A percentile compares a stretch with the other conserved stretches of the same genome.
Evolutionary conservation across 164 flowering plant genomes (phyloP).

Genomic region (Stephania yunnanensis): DNA sequence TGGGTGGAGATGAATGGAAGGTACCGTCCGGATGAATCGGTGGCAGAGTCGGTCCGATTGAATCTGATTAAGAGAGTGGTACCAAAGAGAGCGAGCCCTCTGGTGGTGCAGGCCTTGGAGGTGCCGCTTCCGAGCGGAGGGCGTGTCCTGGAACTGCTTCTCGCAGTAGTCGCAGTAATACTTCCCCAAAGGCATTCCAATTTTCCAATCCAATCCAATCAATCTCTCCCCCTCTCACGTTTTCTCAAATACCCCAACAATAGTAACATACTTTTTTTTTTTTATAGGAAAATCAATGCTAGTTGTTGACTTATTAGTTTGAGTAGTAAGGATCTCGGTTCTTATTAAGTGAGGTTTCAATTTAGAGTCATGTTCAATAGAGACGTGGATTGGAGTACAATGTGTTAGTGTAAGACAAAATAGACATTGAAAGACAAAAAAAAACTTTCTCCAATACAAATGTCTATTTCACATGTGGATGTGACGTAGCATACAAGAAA

Average conservation of each 20-base stretch:
- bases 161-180: slow-evolving; percentile 95
- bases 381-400: too few species aligned
- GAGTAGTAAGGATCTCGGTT: too few species aligned
- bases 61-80: slow-evolving; percentile 38
- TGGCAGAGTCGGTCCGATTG: slow-evolving; percentile 42
- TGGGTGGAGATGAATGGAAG: background rate
- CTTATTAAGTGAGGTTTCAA: too few species aligned
- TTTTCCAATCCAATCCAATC: background rate
- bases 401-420: too few species aligned
- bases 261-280: too few species aligned
- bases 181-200: slow-evolving; percentile 56
- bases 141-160: slow-evolving; percentile 82
- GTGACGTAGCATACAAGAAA: too few species aligned
- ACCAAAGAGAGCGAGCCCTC: slow-evolving; percentile 73
- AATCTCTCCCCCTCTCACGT: background rate
- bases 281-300: too few species aligned
- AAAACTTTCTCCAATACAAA: too few species aligned
- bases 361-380: too few species aligned
- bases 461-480: too few species aligned
- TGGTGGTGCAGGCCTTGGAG: slow-evolving; percentile 70
- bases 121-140: slow-evolving; percentile 71
- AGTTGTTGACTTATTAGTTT: too few species aligned
- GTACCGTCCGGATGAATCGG: slow-evolving; percentile 69
- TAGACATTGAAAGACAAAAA: too few species aligned
- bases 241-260: background rate